phyloP scores from a whole-genome alignment of 2,329 filamentous ascomycete species.

The Aspergillus sp. region DNA sequence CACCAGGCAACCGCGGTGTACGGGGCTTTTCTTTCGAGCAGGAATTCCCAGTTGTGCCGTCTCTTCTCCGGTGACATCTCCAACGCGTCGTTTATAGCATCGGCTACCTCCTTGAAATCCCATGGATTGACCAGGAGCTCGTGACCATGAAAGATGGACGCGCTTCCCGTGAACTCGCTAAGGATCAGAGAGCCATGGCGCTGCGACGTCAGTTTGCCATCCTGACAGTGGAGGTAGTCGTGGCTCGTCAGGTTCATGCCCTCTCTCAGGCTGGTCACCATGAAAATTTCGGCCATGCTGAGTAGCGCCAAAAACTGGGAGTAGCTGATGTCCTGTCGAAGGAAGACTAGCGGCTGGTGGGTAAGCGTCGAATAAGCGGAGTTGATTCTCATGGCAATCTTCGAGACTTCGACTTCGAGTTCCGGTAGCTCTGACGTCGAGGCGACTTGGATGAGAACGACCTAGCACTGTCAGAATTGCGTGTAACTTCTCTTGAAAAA shows the following conservation, averaged over 20 bases:
- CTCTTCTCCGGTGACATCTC: conserved; percentile 78
- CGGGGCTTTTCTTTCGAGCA: conserved; percentile 69
- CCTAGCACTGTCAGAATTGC: conserved; percentile 40
- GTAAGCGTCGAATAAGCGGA: conserved; percentile 82
- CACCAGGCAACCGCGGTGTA: conserved; percentile 85
- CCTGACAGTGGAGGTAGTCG: conserved; percentile 89
- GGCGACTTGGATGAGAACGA: conserved; percentile 89
- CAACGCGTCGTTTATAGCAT: conserved; percentile 76
- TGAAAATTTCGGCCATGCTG: conserved; percentile 81
- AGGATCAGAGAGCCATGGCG: conserved; percentile 85
- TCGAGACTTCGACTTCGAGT: conserved; percentile 79
- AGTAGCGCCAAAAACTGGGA: conserved; percentile 87
- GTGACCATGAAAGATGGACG: conserved; percentile 74
- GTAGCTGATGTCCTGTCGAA: conserved; percentile 91
- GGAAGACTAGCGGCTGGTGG: conserved; percentile 85
- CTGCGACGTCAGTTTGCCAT: conserved; percentile 67
- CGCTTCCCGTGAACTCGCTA: conserved; percentile 90
- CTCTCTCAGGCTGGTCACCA: conserved; percentile 91
- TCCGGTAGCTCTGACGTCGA: conserved; percentile 81
- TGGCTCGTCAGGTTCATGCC: conserved; percentile 96
- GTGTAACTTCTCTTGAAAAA: not conserved
- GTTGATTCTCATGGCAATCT: conserved; percentile 91
- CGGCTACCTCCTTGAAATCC: conserved; percentile 83
- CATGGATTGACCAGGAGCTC: conserved; percentile 89
- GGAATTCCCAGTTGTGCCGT: conserved; percentile 66